These are phyloP conservation scores for Urostyla sp. DNA, from an alignment of 73 alveolate species.

Conservation along the genomic window DNA sequence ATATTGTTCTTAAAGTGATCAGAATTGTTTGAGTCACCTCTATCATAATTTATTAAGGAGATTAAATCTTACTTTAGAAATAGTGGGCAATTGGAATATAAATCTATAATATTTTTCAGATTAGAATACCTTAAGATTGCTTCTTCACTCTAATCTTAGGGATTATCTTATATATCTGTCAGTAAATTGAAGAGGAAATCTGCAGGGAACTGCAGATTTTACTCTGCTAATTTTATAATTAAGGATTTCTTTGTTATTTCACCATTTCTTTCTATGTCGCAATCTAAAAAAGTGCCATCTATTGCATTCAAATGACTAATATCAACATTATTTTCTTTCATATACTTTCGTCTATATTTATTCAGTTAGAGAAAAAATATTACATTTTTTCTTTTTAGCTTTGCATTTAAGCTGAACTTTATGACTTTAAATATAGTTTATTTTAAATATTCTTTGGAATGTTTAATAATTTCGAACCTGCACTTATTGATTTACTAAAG, in stretches of 20 bases:
- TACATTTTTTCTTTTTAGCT: conserved; percentile 41
- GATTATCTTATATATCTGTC: conserved; percentile 3
- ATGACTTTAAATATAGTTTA: background rate
- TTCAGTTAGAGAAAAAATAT: background rate
- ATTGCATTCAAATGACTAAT: conserved; percentile 41
- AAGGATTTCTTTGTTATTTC: conserved; percentile 4
- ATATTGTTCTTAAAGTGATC: conserved; percentile 35
- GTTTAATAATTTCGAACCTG: conserved; percentile 32
- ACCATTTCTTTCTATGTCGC: conserved; percentile 34
- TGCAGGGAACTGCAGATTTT: conserved; percentile 49
- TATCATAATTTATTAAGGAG: too few species aligned
- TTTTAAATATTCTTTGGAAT: conserved; percentile 32
- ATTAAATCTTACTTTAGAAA: conserved; percentile 30
- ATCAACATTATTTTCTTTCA: conserved; percentile 55
- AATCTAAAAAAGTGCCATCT: conserved; percentile 19
- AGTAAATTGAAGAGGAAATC: conserved; percentile 23
- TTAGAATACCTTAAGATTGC: conserved; percentile 21
- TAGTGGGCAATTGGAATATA: conserved; percentile 36
- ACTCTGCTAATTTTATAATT: conserved; percentile 26
- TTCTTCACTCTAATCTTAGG: background rate
- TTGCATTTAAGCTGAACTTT: background rate
- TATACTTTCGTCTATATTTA: conserved; percentile 31
- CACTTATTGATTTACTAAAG: conserved; percentile 20
- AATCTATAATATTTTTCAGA: conserved; percentile 10
- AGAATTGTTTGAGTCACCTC: conserved; percentile 60